Percentiles rank a stretch among this genome's conserved stretches.
These are phyloP conservation scores for Poa annua DNA, from an alignment of 176 grass and related monocot genomes.

Conservation along the genomic window DNA sequence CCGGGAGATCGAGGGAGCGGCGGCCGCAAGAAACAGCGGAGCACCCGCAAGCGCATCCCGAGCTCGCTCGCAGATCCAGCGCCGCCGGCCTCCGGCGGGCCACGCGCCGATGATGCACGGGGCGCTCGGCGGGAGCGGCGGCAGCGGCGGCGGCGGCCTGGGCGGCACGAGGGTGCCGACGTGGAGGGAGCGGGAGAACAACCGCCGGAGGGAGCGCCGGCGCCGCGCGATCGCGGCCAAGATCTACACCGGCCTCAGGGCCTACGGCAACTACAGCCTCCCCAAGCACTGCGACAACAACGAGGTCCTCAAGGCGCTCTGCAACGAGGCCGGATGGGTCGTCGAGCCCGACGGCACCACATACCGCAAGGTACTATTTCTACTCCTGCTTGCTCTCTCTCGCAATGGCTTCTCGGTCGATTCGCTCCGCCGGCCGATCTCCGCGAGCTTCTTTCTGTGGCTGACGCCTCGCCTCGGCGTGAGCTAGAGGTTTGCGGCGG, in stretches of 20 bases:
- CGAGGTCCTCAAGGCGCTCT: conserved; percentile 99
- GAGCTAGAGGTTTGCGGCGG: not conserved
- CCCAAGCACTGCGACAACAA: conserved; percentile 99
- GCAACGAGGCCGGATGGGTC: conserved; percentile 92
- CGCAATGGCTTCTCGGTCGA: not conserved
- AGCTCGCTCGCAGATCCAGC: conserved; percentile 41
- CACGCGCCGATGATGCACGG: conserved; percentile 41
- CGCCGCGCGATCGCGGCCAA: conserved; percentile 94
- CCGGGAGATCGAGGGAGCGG: not conserved
- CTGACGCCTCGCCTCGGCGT: too few relatives aligned
- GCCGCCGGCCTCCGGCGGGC: not conserved
- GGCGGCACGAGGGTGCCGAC: conserved; percentile 88
- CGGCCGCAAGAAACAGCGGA: not conserved
- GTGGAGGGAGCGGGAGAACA: conserved; percentile 99
- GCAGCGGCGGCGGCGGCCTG: conserved; percentile 12
- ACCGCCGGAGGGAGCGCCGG: conserved; percentile 82
- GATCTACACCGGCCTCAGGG: conserved; percentile 87
- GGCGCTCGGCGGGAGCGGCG: conserved; percentile 18
- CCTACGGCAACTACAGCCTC: conserved; percentile 92
- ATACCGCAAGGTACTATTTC: conserved; percentile 75
- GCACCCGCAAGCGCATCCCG: not conserved
- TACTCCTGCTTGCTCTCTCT: not conserved
- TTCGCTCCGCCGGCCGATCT: not conserved
- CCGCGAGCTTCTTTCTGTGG: not conserved
- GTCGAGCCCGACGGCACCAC: conserved; percentile 96